Evolutionary conservation across 192 early-diverging fungal genomes (phyloP).

Genomic region (Linderina pennispora): DNA sequence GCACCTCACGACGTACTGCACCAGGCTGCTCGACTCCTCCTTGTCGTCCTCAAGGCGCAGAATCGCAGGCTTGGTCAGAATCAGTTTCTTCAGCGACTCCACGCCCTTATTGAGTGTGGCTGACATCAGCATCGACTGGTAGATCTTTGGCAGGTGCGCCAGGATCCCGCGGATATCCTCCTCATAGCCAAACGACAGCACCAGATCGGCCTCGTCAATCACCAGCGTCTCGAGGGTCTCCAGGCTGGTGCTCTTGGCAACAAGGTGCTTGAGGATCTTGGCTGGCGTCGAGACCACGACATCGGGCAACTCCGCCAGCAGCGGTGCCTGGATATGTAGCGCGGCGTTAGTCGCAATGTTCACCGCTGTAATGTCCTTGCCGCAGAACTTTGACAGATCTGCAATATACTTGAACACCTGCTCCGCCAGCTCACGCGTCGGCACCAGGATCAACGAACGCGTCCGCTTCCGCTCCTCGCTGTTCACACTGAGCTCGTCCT

Average conservation of each 20-base stretch:
- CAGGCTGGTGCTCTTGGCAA: slow-evolving; percentile 50
- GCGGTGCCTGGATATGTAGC: slow-evolving; percentile 51
- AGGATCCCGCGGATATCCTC: slow-evolving; percentile 79
- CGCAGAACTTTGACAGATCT: slow-evolving; percentile 69
- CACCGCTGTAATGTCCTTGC: slow-evolving; percentile 22
- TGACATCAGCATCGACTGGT: slow-evolving; percentile 90
- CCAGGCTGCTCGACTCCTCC: slow-evolving; percentile 51
- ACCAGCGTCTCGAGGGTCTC: slow-evolving; percentile 73
- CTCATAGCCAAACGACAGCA: slow-evolving; percentile 90
- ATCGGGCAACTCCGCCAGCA: slow-evolving; percentile 78
- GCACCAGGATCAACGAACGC: slow-evolving; percentile 79
- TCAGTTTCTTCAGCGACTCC: slow-evolving; percentile 73
- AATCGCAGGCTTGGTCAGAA: slow-evolving; percentile 81
- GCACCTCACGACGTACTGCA: slow-evolving; percentile 74
- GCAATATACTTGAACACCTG: slow-evolving; percentile 78
- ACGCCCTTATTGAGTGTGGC: slow-evolving; percentile 91
- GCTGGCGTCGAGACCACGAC: slow-evolving; percentile 87
- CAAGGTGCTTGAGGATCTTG: slow-evolving; percentile 71
- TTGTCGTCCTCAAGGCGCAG: slow-evolving; percentile 79
- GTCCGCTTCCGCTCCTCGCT: slow-evolving; percentile 21
- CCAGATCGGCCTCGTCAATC: slow-evolving; percentile 95
- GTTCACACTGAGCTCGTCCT: slow-evolving; percentile 48
- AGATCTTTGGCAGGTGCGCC: slow-evolving; percentile 72
- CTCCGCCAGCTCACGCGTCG: slow-evolving; percentile 91
- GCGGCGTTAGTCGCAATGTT: slow-evolving; percentile 31